These are phyloP conservation scores for Paraphoma sp. DNA, from an alignment of 2,329 filamentous ascomycete species.

Conservation along the genomic window DNA sequence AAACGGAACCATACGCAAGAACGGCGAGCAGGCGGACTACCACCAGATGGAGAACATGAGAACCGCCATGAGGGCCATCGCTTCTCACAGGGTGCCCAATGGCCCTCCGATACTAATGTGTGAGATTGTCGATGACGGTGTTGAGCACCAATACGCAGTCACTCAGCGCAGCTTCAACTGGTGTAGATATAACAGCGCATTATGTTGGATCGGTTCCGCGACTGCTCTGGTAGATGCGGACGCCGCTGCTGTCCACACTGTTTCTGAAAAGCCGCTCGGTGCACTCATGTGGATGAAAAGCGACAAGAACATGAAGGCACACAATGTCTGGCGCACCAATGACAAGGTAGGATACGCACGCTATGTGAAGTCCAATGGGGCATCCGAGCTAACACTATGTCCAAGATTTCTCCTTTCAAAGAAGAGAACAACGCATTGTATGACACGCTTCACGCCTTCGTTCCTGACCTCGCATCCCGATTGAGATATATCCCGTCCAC, in stretches of 20 bases:
- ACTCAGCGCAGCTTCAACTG: conserved; percentile 53
- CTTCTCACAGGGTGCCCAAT: conserved; percentile 48
- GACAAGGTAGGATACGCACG: conserved; percentile 4
- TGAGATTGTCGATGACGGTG: conserved; percentile 53
- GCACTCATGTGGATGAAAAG: conserved; percentile 58
- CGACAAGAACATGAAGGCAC: conserved; percentile 51
- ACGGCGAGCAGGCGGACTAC: conserved; percentile 53
- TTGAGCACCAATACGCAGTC: conserved; percentile 49
- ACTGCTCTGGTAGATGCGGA: conserved; percentile 49
- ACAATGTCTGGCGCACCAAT: conserved; percentile 49
- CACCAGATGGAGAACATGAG: conserved; percentile 53
- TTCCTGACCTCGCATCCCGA: background rate
- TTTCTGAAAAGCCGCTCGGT: conserved; percentile 48
- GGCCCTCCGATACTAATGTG: conserved; percentile 54
- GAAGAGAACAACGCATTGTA: background rate
- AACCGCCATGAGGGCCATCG: conserved; percentile 53
- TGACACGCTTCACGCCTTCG: background rate
- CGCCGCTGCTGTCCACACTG: conserved; percentile 26
- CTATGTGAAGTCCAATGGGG: too few species aligned
- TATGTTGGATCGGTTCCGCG: conserved; percentile 53
- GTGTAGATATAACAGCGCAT: conserved; percentile 56
- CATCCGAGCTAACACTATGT: background rate
- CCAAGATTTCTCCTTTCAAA: background rate
- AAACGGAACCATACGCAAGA: conserved; percentile 51
- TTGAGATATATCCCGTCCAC: background rate